These are phyloP conservation scores for Triglochin maritima DNA, from an alignment of 106 monocot species.

Conservation along the genomic window DNA sequence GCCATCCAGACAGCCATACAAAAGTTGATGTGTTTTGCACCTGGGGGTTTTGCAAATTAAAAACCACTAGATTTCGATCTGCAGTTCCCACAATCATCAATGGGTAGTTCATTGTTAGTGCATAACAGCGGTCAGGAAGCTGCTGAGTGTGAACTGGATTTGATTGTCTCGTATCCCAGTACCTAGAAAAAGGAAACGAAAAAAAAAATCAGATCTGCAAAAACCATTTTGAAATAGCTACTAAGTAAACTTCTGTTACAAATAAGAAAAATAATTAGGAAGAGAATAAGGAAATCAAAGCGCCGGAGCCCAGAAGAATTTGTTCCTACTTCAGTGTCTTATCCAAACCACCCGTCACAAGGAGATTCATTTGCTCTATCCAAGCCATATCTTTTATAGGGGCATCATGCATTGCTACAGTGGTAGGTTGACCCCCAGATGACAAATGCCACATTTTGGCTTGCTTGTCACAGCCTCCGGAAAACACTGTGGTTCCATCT, in stretches of 20 bases:
- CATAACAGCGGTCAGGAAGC: slow-evolving; percentile 86
- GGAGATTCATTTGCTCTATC: slow-evolving; percentile 78
- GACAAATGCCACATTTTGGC: slow-evolving; percentile 94
- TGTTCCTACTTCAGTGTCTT: slow-evolving; percentile 60
- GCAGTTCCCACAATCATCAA: slow-evolving; percentile 94
- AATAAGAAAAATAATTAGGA: too few species aligned
- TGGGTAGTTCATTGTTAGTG: slow-evolving; percentile 64
- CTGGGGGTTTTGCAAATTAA: slow-evolving; percentile 89
- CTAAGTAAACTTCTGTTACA: too few species aligned
- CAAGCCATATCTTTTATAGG: slow-evolving; percentile 80
- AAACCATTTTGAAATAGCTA: too few species aligned
- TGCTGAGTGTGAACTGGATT: slow-evolving; percentile 91
- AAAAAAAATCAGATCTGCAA: not conserved
- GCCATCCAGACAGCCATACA: not conserved
- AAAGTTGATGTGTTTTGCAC: slow-evolving; percentile 13
- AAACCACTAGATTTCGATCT: slow-evolving; percentile 71
- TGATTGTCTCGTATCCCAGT: slow-evolving; percentile 86
- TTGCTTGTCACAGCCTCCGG: slow-evolving; percentile 87
- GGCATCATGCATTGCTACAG: slow-evolving; percentile 79
- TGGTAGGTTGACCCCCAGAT: slow-evolving; percentile 72
- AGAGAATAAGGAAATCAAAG: too few species aligned
- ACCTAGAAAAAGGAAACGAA: slow-evolving; percentile 30
- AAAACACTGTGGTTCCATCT: slow-evolving; percentile 84
- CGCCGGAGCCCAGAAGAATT: too few species aligned
- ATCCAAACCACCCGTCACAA: slow-evolving; percentile 87